Base-by-base conservation (phyloP, 371 early-diverging fungal species). In the Phascolomyces articulosus region DNA sequence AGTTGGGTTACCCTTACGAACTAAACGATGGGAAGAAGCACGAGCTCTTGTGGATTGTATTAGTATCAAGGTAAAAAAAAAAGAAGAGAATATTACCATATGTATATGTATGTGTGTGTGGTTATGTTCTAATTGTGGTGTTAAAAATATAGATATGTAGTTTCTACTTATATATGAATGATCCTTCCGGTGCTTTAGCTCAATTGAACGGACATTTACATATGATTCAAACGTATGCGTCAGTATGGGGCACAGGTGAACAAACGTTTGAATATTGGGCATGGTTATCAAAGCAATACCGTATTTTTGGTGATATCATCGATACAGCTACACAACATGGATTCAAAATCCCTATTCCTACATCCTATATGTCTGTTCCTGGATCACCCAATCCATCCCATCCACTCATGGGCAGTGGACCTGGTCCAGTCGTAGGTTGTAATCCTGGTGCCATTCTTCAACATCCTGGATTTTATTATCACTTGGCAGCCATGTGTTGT, bases 381-480 rank as follows among this genome's bases (percentile, higher is more conserved):
- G 66, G 23, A 9, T 51, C 64, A 18, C 60, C 47, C 2, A 51
- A 56, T 31, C 67, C 71, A 6, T 67, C 58, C 1, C 73, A 71
- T 49, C 82, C 77, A 20, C 40, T 73, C 11, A 24, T 70, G 1
- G 34, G 34, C 18, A 34, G 62, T 40, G 59, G 55, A 4, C 40
- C 61, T 10, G 24, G 27, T 27, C 40, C 44, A 0, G 9, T 31
- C 40, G 51, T 49, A n/a, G 80, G 83, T 16, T 74, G 73, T 26
- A 86, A 89, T 63, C 90, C 90, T 2, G 79, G 81, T 28, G 72
- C 85, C 16, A 80, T 93, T 8, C 80, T 95, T 4, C 95, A 94
- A 60, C 94, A 94, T 76, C 88, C 95, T 44, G 95, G 95, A 9
- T 93, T 84, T 64, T 93, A 93, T 67, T 95, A 92, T 64, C 87